Evolutionary conservation across 768 basidiomycete genomes (phyloP).

Genomic region (Pholiota conissans): DNA sequence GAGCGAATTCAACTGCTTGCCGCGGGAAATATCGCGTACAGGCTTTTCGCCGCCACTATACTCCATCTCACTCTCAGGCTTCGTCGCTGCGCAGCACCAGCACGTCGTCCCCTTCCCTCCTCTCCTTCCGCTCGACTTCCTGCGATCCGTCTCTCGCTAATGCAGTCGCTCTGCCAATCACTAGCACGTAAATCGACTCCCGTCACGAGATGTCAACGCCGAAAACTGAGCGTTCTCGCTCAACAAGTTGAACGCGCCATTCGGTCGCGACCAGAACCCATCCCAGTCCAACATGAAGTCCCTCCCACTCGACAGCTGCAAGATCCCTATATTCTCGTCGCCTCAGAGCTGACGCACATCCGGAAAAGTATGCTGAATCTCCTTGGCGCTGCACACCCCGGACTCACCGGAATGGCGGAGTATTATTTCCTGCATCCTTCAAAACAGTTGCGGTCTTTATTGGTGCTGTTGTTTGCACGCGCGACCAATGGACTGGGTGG

Average conservation of each 20-base stretch:
- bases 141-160: constrained; percentile 18
- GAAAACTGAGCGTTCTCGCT: constrained; percentile 39
- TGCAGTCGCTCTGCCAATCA: constrained; percentile 17
- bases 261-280: constrained; percentile 26
- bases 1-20: constrained; percentile 13
- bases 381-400: constrained; percentile 87
- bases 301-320: constrained; percentile 27
- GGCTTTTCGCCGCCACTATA: not conserved
- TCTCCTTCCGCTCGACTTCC: constrained; percentile 8
- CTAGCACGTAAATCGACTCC: constrained; percentile 14
- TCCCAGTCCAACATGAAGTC: constrained; percentile 27
- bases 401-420: constrained; percentile 82
- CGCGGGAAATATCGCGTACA: constrained; percentile 26
- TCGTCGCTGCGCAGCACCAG: constrained; percentile 10
- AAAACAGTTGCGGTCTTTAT: constrained; percentile 86
- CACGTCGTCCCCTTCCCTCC: constrained; percentile 6
- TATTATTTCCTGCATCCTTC: constrained; percentile 91
- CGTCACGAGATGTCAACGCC: constrained; percentile 29
- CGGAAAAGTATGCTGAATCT: constrained; percentile 72
- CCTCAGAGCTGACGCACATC: constrained; percentile 70
- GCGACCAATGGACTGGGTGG: constrained; percentile 90
- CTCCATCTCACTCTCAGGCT: constrained; percentile 2
- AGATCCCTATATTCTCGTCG: constrained; percentile 73
- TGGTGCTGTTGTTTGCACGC: constrained; percentile 86
- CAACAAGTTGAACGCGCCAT: constrained; percentile 37